Evolutionary conservation across 768 basidiomycete species (phyloP).

Genomic region (Rhodotorula taiwanensis): DNA sequence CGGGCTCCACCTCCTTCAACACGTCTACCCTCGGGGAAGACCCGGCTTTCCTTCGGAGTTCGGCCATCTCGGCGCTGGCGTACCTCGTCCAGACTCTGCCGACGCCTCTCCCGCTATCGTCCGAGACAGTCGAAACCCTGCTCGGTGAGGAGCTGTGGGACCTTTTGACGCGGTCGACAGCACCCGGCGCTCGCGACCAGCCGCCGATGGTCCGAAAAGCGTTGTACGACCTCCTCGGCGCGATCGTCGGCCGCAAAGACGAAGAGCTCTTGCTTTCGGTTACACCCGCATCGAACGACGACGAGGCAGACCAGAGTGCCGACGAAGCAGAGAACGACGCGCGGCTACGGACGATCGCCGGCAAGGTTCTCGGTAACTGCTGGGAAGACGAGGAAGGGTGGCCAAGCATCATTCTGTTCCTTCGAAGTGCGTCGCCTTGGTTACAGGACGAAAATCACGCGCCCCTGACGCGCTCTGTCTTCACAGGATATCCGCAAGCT

Average conservation of each 20-base stretch:
- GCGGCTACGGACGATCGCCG: constrained; percentile 4
- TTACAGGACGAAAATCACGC: background rate
- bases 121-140: constrained; percentile 4
- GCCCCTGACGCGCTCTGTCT: background rate
- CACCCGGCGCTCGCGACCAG: constrained; percentile 4
- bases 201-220: constrained; percentile 25
- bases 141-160: constrained; percentile 17
- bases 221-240: constrained; percentile 29
- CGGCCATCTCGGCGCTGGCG: constrained; percentile 21
- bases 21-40: too few species aligned
- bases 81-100: constrained; percentile 24
- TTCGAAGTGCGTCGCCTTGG: constrained; percentile 6
- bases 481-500: constrained; percentile 23
- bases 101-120: constrained; percentile 17
- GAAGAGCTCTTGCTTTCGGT: constrained; percentile 18
- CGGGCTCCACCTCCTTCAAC: background rate
- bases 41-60: constrained; percentile 26
- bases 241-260: constrained; percentile 5
- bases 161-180: constrained; percentile 5
- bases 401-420: constrained; percentile 30
- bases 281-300: background rate
- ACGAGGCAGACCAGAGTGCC: background rate
- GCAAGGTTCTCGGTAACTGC: constrained; percentile 24
- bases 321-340: constrained; percentile 2
- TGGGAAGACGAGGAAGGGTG: constrained; percentile 34